Conservation (phyloP, 805 yeast genomes). For the Ogataea chonburiensis region DNA sequence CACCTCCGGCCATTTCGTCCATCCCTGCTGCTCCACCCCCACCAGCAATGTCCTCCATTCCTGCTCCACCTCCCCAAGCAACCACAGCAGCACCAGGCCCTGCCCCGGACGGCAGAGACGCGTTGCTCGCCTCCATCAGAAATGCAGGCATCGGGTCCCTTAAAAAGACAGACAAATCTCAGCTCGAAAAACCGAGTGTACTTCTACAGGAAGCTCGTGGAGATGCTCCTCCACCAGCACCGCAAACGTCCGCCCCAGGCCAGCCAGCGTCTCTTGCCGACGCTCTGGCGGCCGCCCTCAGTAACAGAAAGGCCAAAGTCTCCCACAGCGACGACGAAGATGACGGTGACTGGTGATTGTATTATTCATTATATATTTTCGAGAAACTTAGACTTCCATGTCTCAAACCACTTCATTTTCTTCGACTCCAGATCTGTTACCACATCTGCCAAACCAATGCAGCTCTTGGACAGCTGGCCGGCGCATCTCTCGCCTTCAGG, state of each 20-base stretch:
- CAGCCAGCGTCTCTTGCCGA: slow-evolving; percentile 73
- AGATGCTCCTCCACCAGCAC: slow-evolving; percentile 42
- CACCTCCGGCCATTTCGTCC: slow-evolving; percentile 37
- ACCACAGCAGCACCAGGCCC: slow-evolving; percentile 29
- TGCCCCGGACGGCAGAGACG: slow-evolving; percentile 60
- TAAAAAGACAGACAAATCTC: slow-evolving; percentile 77
- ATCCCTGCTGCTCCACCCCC: slow-evolving; percentile 11
- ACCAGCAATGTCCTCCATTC: slow-evolving; percentile 10
- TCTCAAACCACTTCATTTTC: slow-evolving; percentile 56
- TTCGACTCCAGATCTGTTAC: slow-evolving; percentile 51
- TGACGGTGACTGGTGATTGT: slow-evolving; percentile 63
- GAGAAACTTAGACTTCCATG: slow-evolving; percentile 50
- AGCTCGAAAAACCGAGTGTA: slow-evolving; percentile 75
- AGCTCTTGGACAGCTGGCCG: slow-evolving; percentile 21
- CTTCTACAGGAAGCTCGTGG: slow-evolving; percentile 71
- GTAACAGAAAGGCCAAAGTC: slow-evolving; percentile 78
- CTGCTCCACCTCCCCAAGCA: slow-evolving; percentile 25
- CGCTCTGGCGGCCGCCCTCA: slow-evolving; percentile 85
- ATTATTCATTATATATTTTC: slow-evolving; percentile 18
- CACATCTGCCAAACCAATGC: slow-evolving; percentile 33
- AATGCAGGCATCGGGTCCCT: slow-evolving; percentile 71
- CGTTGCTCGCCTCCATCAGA: slow-evolving; percentile 82
- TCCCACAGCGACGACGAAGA: slow-evolving; percentile 81
- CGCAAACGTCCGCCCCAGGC: slow-evolving; percentile 38
- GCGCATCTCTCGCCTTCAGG: slow-evolving; percentile 32